Base-by-base conservation (phyloP, 2,329 filamentous ascomycete genomes). In the Hypomyces perniciosus region DNA sequence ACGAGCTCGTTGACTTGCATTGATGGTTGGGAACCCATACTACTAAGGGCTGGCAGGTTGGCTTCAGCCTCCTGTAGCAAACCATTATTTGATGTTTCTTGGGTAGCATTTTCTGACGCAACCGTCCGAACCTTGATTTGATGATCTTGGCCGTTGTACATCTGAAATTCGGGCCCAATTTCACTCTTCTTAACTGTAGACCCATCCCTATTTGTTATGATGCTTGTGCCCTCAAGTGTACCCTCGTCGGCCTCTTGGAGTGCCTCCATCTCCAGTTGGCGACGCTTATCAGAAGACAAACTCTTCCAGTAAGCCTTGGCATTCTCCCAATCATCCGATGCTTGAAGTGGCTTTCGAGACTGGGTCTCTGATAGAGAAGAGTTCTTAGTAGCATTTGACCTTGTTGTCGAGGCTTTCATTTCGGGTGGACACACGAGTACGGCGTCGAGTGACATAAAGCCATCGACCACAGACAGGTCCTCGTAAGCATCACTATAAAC, bases 401-500 rank as follows among this genome's bases (percentile, higher is more conserved):
- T 20, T 13, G 27, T 26, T 35, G 38, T 31, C 29, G n/a, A 27
- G 6, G n/a, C 5, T 30, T 28, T 8, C 13, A 28, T 4, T 12
- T 39, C 10, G 9, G 39, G 28, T 8, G 85, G 81, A 43, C 76
- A 81, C 20, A 84, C 79, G 1, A 89, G 76, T 7, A 90, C 79
- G 8, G 87, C 87, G 65, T 90, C 78, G 6, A 91, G 73, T 4
- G 86, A 90, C 61, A 82, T 74, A 60, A 89, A 91, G 0, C 84
- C 86, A 43, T 86, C 83, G 4, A 75, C 61, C 10, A 88, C 83
- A 0, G 80, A 80, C 0, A 86, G 70, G 54, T 90, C 85, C 66
- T 91, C 88, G 48, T 85, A 85, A 1, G 87, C 87, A 66, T 91
- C 88, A 56, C 84, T 89, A 62, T 88, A 91, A 27, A 88, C 76